A percentile compares a stretch with the other conserved stretches of the same genome.
phyloP scores from a whole-genome alignment of 805 yeast genomes.

The Starmerella etchellsii region DNA sequence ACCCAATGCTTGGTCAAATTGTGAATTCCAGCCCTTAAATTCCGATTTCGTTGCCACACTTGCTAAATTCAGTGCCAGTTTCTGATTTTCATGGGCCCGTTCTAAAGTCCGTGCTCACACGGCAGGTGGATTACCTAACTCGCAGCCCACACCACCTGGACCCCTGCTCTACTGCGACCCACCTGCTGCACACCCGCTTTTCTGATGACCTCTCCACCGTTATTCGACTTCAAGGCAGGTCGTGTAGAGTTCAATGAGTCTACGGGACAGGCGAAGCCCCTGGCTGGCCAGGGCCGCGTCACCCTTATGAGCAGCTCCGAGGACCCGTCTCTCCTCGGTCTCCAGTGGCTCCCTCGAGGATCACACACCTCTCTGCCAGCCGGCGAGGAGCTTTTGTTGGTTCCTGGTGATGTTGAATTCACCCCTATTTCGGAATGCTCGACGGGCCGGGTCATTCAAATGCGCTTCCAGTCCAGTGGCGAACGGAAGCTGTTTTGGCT shows the following conservation, averaged over 20 bases:
- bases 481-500: slow-evolving; percentile 53
- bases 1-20: too few species aligned
- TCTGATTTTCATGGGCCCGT: too few species aligned
- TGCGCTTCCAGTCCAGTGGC: slow-evolving; percentile 51
- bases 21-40: too few species aligned
- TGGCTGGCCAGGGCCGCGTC: slow-evolving; percentile 54
- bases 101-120: too few species aligned
- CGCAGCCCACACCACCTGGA: neutral
- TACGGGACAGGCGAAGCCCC: slow-evolving; percentile 54
- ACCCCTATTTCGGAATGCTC: slow-evolving; percentile 53
- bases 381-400: slow-evolving; percentile 41
- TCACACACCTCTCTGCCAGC: slow-evolving; percentile 26
- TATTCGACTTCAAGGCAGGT: slow-evolving; percentile 59
- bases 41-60: too few species aligned
- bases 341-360: slow-evolving; percentile 59
- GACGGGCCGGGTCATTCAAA: slow-evolving; percentile 65
- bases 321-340: slow-evolving; percentile 58
- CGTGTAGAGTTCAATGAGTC: slow-evolving; percentile 49
- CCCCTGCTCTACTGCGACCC: neutral
- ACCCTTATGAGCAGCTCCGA: slow-evolving; percentile 50
- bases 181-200: neutral
- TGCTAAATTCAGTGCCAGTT: too few species aligned
- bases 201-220: slow-evolving; percentile 7
- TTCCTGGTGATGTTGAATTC: slow-evolving; percentile 81
- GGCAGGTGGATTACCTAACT: neutral